Evolutionary conservation across 2,329 filamentous ascomycete species (phyloP).

Genomic region (Epichloe amarillans): DNA sequence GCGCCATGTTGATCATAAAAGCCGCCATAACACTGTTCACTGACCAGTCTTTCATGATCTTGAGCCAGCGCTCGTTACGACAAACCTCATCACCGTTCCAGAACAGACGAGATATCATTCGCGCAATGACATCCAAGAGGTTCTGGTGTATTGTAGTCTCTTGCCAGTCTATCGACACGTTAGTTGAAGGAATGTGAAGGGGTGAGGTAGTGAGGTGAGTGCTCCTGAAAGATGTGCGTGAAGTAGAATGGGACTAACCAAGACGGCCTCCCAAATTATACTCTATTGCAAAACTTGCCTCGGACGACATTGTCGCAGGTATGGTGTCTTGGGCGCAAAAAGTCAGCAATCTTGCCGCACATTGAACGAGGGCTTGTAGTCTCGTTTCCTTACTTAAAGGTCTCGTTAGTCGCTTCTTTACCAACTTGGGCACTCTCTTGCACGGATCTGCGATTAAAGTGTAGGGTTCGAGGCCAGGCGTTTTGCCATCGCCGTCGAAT

Average conservation of each 20-base stretch:
- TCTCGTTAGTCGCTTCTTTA: constrained; percentile 7
- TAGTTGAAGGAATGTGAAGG: background rate
- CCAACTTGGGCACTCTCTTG: constrained; percentile 4
- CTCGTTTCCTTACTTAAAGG: constrained; percentile 2
- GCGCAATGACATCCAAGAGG: constrained; percentile 5
- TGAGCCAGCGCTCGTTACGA: constrained; percentile 4
- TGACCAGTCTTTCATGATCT: constrained; percentile 7
- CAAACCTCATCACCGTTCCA: constrained; percentile 8
- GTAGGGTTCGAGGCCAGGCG: constrained; percentile 6
- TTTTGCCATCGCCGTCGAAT: constrained; percentile 7
- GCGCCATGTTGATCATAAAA: constrained; percentile 7
- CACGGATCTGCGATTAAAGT: constrained; percentile 6
- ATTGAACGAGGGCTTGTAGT: background rate
- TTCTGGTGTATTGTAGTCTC: constrained; percentile 2
- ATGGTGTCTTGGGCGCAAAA: background rate
- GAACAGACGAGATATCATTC: constrained; percentile 7
- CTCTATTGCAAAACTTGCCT: constrained; percentile 6
- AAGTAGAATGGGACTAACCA: background rate
- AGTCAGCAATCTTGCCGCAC: background rate
- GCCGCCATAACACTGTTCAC: constrained; percentile 7
- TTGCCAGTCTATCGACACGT: constrained; percentile 4
- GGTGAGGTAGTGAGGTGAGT: too few relatives aligned
- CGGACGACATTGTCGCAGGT: constrained; percentile 5
- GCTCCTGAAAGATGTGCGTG: too few relatives aligned
- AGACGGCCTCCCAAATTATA: constrained; percentile 1